These are phyloP conservation scores for Orbilia ellipsospora DNA, from an alignment of 2,329 filamentous ascomycete genomes.

Conservation along the genomic window DNA sequence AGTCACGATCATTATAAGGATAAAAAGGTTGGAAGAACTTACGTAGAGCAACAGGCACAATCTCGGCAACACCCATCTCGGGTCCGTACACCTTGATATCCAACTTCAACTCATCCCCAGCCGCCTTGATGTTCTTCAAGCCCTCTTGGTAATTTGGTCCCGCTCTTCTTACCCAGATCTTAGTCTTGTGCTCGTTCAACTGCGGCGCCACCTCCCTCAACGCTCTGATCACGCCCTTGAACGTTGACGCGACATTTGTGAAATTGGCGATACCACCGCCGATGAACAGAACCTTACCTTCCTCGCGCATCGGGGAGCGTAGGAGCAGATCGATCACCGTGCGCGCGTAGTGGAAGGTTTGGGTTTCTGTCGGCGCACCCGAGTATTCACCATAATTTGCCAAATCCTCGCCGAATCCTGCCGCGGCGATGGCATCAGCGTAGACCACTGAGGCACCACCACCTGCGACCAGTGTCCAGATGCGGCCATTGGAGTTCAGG, in stretches of 20 bases:
- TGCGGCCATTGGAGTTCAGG: conserved; percentile 87
- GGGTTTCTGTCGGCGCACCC: conserved; percentile 96
- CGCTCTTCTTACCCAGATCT: conserved; percentile 84
- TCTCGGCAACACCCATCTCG: conserved; percentile 90
- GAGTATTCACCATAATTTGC: conserved; percentile 99
- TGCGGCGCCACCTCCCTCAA: conserved; percentile 87
- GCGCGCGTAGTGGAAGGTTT: conserved; percentile 98
- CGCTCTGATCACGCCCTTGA: conserved; percentile 99
- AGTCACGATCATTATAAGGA: neutral
- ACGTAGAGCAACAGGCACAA: conserved; percentile 86
- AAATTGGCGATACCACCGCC: conserved; percentile 99
- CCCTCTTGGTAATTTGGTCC: conserved; percentile 99
- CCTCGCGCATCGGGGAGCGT: conserved; percentile 81
- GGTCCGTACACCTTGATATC: conserved; percentile 91
- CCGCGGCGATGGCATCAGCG: conserved; percentile 96
- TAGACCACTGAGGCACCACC: conserved; percentile 99
- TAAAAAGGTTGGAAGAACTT: conserved; percentile 14
- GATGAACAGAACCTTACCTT: conserved; percentile 99
- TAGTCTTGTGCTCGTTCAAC: conserved; percentile 94
- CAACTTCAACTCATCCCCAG: conserved; percentile 90
- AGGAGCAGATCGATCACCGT: conserved; percentile 98
- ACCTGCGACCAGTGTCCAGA: conserved; percentile 98
- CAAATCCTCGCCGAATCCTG: conserved; percentile 93
- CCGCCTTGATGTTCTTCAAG: conserved; percentile 99
- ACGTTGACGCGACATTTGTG: conserved; percentile 98